Base-by-base conservation (phyloP, 768 basidiomycete species). In the Boletus insuetus region DNA sequence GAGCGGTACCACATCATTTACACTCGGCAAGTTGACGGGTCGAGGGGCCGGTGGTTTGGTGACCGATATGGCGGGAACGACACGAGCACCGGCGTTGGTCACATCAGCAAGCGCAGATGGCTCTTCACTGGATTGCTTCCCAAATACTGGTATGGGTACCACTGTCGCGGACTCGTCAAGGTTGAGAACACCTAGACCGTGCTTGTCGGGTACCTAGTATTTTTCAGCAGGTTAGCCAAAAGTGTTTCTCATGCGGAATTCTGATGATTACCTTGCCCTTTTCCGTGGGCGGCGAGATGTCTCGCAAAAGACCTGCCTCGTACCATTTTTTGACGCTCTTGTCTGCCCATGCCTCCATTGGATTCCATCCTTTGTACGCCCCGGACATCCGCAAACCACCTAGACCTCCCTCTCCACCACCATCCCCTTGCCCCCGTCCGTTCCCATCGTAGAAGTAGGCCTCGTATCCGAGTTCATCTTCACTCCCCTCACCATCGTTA, bases 261-360 rank as follows among this genome's bases (percentile, higher is more conserved):
- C 35, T 22, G 55, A 43, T n/a, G 67, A 74, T 65, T 69, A 78
- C 83, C 76, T 84, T 82, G 65, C 67, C 72, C 61, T 79, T 79
- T 59, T 78, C 76, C 17, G 46, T 39, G 34, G 77, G 72, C 6
- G 73, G 54, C 32, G 76, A 68, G 37, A 73, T 53, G 48, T 83
- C 82, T 29, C 82, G 70, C 34, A 91, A 77, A 34, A 93, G 69
- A 3, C 94, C 94, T 24, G 83, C 78, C 61, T 89, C 85, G 51
- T 87, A 83, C 94, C 95, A 98, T 68, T 84, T 84, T 67, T 87
- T 82, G 46, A 94, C 77, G 72, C 93, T 94, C 61, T 81, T 80
- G 73, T 97, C 95, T 46, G 92, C 94, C 88, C 89, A 91, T 14
- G 94, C 95, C 69, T 98, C 94, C 55, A 97, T 71, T 7, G 94